These are phyloP conservation scores for Colletotrichum somersetense DNA, from an alignment of 2,329 filamentous ascomycete species.

Conservation along the genomic window DNA sequence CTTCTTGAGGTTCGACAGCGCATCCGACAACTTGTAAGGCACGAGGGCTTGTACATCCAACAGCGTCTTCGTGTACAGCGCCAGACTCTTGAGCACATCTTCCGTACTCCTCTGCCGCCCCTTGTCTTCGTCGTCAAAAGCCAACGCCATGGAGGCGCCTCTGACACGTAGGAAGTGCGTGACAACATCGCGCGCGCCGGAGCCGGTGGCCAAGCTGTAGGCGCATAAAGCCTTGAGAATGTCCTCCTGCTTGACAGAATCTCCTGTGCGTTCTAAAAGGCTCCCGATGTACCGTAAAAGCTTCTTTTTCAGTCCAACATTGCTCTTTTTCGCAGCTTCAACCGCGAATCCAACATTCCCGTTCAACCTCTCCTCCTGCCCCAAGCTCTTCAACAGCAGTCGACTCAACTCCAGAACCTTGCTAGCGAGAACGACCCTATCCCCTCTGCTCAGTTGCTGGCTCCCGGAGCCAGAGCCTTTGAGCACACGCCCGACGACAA, in stretches of 20 bases:
- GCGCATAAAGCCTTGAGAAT: constrained; percentile 83
- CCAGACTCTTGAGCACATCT: constrained; percentile 74
- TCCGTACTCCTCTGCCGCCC: constrained; percentile 54
- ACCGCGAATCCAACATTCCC: constrained; percentile 56
- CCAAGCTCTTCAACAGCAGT: constrained; percentile 80
- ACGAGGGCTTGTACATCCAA: constrained; percentile 82
- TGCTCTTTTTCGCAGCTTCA: constrained; percentile 72
- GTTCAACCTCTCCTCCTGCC: constrained; percentile 56
- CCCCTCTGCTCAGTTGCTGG: constrained; percentile 55
- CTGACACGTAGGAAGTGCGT: constrained; percentile 82
- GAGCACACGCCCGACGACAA: constrained; percentile 64
- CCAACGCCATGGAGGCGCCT: constrained; percentile 73
- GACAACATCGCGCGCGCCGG: constrained; percentile 82
- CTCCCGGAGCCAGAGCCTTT: constrained; percentile 52
- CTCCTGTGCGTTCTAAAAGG: constrained; percentile 73
- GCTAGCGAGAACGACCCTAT: constrained; percentile 68
- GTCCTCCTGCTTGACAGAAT: constrained; percentile 59
- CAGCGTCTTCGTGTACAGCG: constrained; percentile 81
- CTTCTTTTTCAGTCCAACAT: constrained; percentile 72
- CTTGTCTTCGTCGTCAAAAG: constrained; percentile 66
- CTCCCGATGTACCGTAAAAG: constrained; percentile 78
- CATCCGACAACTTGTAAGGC: constrained; percentile 77
- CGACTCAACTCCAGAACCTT: constrained; percentile 83
- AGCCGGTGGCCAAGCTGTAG: constrained; percentile 84
- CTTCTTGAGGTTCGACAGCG: constrained; percentile 76